Percentiles rank a stretch among this genome's conserved stretches.
Conservation (phyloP, 129 eudicot species). For the Escallonia rubra region DNA sequence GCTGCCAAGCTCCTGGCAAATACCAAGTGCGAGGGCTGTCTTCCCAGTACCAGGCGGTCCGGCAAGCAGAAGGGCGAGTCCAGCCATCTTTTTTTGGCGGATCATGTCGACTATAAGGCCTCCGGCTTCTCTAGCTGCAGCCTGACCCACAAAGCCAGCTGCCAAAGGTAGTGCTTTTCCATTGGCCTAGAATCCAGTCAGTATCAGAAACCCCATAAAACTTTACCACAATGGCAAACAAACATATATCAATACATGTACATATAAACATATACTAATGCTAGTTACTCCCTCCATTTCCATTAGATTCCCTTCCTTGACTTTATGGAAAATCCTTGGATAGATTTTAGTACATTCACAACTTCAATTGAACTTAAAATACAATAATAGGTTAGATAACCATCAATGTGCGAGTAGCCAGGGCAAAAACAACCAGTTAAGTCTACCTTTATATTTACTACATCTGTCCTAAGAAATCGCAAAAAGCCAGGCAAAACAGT, state of each 20-base stretch:
- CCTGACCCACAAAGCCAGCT: slow-evolving; percentile 95
- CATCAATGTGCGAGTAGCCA: no score
- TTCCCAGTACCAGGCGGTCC: slow-evolving; percentile 99
- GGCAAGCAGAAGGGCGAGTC: slow-evolving; percentile 78
- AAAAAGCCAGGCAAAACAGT: background rate
- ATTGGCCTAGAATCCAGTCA: slow-evolving; percentile 32
- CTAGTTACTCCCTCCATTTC: no score
- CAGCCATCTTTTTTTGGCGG: slow-evolving; percentile 98
- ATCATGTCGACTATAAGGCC: slow-evolving; percentile 99
- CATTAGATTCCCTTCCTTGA: no score
- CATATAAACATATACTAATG: no score
- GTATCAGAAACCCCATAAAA: background rate
- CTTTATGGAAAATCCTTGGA: background rate
- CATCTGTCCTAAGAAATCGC: background rate
- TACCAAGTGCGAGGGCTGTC: slow-evolving; percentile 95
- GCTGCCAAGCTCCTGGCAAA: slow-evolving; percentile 93
- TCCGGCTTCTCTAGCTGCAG: slow-evolving; percentile 86
- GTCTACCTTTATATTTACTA: background rate
- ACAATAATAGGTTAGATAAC: background rate
- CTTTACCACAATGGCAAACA: background rate
- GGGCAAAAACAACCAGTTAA: background rate
- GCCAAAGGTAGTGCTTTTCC: slow-evolving; percentile 84
- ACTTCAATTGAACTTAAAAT: background rate
- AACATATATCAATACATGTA: no score
- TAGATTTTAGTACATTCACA: background rate